Percentiles rank a stretch among this genome's conserved stretches.
Conservation (phyloP, 331 rosid species). For the Ulmus americana region DNA sequence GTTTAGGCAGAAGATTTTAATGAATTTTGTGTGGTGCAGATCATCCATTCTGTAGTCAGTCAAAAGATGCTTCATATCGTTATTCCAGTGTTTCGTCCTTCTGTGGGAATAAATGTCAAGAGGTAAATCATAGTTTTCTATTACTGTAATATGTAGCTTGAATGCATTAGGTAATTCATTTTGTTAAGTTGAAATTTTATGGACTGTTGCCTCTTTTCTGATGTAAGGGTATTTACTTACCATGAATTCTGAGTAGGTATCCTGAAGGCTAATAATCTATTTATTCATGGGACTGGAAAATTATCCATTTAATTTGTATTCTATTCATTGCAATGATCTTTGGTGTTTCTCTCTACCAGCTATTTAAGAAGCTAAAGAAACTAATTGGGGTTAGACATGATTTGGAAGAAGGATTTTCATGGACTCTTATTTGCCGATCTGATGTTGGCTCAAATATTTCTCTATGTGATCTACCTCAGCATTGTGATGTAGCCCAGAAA, state of each 20-base stretch:
- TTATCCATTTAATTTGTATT: constrained; percentile 11
- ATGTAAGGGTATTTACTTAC: background rate
- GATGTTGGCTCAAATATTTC: constrained; percentile 48
- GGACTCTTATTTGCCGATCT: constrained; percentile 60
- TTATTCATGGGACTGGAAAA: background rate
- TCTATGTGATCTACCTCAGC: constrained; percentile 31
- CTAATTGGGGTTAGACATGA: constrained; percentile 78
- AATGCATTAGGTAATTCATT: background rate
- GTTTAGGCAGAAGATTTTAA: background rate
- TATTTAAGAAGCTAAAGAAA: constrained; percentile 51
- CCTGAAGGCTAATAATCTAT: too few species aligned
- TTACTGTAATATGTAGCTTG: constrained; percentile 16
- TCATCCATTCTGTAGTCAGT: constrained; percentile 55
- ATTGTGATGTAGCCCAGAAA: constrained; percentile 51
- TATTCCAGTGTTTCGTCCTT: constrained; percentile 30
- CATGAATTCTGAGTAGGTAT: too few species aligned
- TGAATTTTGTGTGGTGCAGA: constrained; percentile 36
- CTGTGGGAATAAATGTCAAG: constrained; percentile 71
- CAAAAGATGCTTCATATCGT: constrained; percentile 30
- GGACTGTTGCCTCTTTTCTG: constrained; percentile 14
- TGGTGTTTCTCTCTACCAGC: constrained; percentile 43
- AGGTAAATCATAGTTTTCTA: constrained; percentile 38
- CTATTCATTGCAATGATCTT: constrained; percentile 6
- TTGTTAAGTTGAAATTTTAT: constrained; percentile 9
- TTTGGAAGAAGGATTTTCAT: constrained; percentile 74